Base-by-base conservation (phyloP, 805 yeast genomes). In the Suhomyces pyralidae region DNA sequence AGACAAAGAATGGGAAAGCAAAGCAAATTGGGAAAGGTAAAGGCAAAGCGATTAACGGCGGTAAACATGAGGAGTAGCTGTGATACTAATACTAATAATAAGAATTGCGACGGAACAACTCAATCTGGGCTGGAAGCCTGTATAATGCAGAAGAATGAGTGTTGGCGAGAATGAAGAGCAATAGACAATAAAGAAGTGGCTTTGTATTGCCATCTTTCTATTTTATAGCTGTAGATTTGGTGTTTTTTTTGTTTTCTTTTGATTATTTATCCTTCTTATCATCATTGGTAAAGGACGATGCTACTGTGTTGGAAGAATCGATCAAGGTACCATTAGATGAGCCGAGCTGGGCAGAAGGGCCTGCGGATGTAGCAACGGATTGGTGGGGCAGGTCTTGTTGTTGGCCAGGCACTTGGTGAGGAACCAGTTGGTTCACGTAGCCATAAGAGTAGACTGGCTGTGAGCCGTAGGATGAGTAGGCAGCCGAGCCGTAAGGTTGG, bases 391-490 rank as follows among this genome's bases (percentile, higher is more conserved):
- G 44, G 12, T 40, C 24, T 36, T 48, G 50, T 22, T 17, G 50
- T 26, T 48, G 50, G 26, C 44, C 44, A 12, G 50, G 50, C 7
- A 28, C 50, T 36, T 38, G 45, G 19, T 19, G 50, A 9, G 50
- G 44, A 20, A 26, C 42, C 20, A 40, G 50, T 25, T 38, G 50
- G n/a, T 32, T 32, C n/a, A 32, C 17, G 40, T 48, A 48, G 7
- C 42, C 50, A 34, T 48, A 48, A 6, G 59, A 54, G 48, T 60
- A 60, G 19, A 54, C 51, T 24, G 63, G 63, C 45, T 58, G 61
- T 20, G 53, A 28, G 9, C 56, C 55, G 49, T 58, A 60, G 17
- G 56, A 52, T 1, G 63, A 57, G 32, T 60, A 60, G 40, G 45
- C 55, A 43, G 43, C 50, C 28, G 47, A 45, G 38, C 47, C 51